Evolutionary conservation across 257 asterid genomes (phyloP).

Genomic region (Przewalskia tangutica): DNA sequence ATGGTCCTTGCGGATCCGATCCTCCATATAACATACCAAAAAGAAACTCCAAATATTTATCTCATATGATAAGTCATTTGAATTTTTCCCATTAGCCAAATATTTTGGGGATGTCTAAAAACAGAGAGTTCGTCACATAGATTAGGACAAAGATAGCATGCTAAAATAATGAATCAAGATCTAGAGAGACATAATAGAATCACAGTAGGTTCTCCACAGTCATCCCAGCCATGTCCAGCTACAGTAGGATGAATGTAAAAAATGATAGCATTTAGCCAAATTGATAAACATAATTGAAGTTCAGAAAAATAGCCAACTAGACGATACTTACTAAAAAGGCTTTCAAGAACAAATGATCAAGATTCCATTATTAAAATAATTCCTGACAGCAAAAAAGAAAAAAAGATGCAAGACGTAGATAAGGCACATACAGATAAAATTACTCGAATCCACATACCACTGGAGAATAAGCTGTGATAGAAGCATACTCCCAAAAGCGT

Average conservation of each 20-base stretch:
- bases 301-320: not conserved
- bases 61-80: not conserved
- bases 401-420: too few relatives aligned
- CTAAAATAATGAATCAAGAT: not conserved
- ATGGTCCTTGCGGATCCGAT: too few relatives aligned
- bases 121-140: not conserved
- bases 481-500: slow-evolving; percentile 69
- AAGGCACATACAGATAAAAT: not conserved
- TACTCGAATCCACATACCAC: slow-evolving; percentile 51
- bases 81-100: not conserved
- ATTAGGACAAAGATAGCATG: not conserved
- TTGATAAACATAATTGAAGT: not conserved
- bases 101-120: not conserved
- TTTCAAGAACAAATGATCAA: not conserved
- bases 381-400: too few relatives aligned
- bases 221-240: not conserved
- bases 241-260: not conserved
- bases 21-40: too few relatives aligned
- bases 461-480: slow-evolving; percentile 72
- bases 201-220: not conserved
- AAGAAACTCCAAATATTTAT: too few relatives aligned
- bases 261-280: not conserved
- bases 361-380: not conserved
- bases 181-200: not conserved
- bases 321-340: not conserved